Conservation (phyloP, 2,329 filamentous ascomycete genomes). For the Cryphonectria nitschkei region DNA sequence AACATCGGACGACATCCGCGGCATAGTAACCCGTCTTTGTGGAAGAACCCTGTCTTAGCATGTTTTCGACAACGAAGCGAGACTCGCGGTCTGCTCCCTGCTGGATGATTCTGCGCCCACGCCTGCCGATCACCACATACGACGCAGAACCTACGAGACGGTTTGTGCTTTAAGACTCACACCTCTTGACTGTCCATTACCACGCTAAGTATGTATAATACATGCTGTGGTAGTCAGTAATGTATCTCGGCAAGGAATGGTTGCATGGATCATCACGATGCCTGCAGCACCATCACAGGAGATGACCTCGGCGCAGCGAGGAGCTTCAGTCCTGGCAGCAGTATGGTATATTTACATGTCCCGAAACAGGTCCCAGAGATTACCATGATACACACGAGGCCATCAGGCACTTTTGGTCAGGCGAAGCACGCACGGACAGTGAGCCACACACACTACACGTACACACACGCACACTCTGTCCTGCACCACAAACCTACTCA, state of each 20-base stretch:
- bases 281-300: not conserved
- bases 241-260: conserved; percentile 2
- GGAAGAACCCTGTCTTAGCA: conserved; percentile 17
- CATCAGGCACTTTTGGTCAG: conserved; percentile 6
- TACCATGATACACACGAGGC: conserved; percentile 18
- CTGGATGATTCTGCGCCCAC: conserved; percentile 18
- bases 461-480: not conserved
- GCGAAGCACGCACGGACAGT: conserved; percentile 17
- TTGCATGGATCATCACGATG: conserved; percentile 16
- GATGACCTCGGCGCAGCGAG: conserved; percentile 17
- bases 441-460: not conserved
- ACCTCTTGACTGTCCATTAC: too few relatives aligned
- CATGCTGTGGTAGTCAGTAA: too few relatives aligned
- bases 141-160: conserved; percentile 17
- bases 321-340: not conserved
- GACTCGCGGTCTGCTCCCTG: conserved; percentile 21
- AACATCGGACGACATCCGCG: conserved; percentile 28
- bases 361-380: conserved; percentile 21
- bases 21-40: conserved; percentile 15
- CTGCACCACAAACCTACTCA: not conserved
- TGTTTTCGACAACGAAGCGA: conserved; percentile 13
- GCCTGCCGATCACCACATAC: conserved; percentile 18
- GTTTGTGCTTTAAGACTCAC: not conserved
- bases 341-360: conserved; percentile 8
- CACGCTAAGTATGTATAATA: too few relatives aligned